phyloP scores from a whole-genome alignment of 225 moss, liverwort and hornwort species.

The Straminergon stramineum region DNA sequence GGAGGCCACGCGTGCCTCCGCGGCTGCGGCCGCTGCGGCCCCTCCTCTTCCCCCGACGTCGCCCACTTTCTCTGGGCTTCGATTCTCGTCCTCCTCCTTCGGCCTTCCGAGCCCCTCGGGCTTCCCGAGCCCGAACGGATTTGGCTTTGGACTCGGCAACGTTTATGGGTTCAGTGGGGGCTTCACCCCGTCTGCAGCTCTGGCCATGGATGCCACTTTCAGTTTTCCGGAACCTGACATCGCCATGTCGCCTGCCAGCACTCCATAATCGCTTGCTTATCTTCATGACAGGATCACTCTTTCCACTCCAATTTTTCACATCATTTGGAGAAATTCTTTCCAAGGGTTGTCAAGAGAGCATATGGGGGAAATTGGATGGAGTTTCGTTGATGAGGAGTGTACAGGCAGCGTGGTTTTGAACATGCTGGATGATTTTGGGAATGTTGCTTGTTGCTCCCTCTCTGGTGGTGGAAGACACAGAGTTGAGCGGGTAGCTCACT shows the following conservation, averaged over 20 bases:
- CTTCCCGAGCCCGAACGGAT: conserved; percentile 21
- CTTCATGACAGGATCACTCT: background rate
- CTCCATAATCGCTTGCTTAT: background rate
- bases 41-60: conserved; percentile 14
- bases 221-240: conserved; percentile 49
- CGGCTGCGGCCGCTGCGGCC: background rate
- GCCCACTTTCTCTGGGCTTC: conserved; percentile 33
- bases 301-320: background rate
- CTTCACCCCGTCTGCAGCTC: conserved; percentile 45
- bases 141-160: conserved; percentile 38
- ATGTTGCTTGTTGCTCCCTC: background rate
- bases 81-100: conserved; percentile 27
- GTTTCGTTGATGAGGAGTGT: background rate
- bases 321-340: background rate
- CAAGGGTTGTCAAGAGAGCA: background rate
- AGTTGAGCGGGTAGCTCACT: background rate
- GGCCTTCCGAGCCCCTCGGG: conserved; percentile 38
- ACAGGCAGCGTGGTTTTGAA: background rate
- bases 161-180: conserved; percentile 34
- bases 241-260: conserved; percentile 29
- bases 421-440: conserved; percentile 6
- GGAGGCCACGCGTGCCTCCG: background rate
- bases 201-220: conserved; percentile 40
- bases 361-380: background rate
- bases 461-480: background rate